Conservation (phyloP, 495 filamentous ascomycete genomes). For the Polyplosphaeria fusca region DNA sequence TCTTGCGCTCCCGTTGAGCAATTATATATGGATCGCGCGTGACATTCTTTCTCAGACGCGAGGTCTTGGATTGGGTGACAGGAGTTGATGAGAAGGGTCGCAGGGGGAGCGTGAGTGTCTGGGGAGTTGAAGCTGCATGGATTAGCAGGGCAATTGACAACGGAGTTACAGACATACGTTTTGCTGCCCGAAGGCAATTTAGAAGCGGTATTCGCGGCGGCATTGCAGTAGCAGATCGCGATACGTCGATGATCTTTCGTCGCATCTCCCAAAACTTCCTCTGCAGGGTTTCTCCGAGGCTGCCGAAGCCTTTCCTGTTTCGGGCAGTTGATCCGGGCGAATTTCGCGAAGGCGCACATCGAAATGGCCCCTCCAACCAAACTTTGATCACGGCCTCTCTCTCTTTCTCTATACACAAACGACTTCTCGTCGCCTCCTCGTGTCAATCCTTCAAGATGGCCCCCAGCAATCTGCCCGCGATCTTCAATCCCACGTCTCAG, state of each 20-base stretch:
- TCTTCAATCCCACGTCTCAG: constrained; percentile 78
- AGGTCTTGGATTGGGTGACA: constrained; percentile 15
- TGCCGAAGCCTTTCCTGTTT: neutral
- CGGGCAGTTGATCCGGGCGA: constrained; percentile 2
- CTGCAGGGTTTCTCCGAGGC: constrained; percentile 1
- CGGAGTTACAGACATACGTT: constrained; percentile 50
- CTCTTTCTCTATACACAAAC: no score
- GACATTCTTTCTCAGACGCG: constrained; percentile 37
- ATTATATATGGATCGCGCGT: constrained; percentile 64
- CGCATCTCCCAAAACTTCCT: neutral
- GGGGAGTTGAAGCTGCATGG: constrained; percentile 3
- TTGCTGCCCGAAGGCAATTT: constrained; percentile 60
- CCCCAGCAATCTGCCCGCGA: constrained; percentile 81
- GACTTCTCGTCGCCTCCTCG: constrained; percentile 33
- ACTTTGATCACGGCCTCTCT: neutral
- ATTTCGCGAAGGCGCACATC: constrained; percentile 31
- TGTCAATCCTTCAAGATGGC: constrained; percentile 78
- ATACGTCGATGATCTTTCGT: neutral
- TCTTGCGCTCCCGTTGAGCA: constrained; percentile 73
- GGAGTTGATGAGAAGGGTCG: constrained; percentile 50
- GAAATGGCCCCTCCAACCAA: constrained; percentile 39
- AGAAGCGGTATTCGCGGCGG: constrained; percentile 67
- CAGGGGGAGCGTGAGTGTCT: constrained; percentile 31
- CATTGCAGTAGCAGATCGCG: constrained; percentile 51
- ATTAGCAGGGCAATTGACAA: neutral